Evolutionary conservation across 2,329 filamentous ascomycete species (phyloP).

Genomic region (Ploettnerulaceae sp.): DNA sequence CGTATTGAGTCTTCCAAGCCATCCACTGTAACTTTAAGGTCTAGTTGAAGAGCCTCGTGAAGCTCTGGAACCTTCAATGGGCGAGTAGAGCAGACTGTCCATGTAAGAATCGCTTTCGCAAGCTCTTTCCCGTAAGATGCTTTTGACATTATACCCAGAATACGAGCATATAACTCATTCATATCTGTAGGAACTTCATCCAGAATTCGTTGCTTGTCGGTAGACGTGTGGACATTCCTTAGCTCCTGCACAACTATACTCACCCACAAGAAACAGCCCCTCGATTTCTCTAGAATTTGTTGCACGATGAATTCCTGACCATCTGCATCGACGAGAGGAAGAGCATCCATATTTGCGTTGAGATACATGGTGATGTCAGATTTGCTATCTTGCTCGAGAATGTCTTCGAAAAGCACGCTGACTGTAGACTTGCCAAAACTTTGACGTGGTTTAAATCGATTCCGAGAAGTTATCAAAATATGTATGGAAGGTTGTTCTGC

Average conservation of each 20-base stretch:
- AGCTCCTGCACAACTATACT: slow-evolving; percentile 33
- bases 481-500: slow-evolving; percentile 12
- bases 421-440: slow-evolving; percentile 14
- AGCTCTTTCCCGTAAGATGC: slow-evolving; percentile 28
- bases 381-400: slow-evolving; percentile 24
- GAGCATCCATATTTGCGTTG: slow-evolving; percentile 19
- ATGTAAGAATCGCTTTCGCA: slow-evolving; percentile 29
- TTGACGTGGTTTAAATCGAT: slow-evolving; percentile 10
- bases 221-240: slow-evolving; percentile 22
- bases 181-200: slow-evolving; percentile 29
- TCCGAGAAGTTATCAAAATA: slow-evolving; percentile 25
- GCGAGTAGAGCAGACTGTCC: slow-evolving; percentile 27
- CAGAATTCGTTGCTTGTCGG: slow-evolving; percentile 31
- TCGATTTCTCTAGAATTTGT: slow-evolving; percentile 35
- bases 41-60: slow-evolving; percentile 29
- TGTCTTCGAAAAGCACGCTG: slow-evolving; percentile 12
- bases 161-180: slow-evolving; percentile 32
- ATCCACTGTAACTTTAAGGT: slow-evolving; percentile 26
- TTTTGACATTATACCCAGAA: slow-evolving; percentile 11
- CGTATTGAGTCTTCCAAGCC: slow-evolving; percentile 25
- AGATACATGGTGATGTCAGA: slow-evolving; percentile 23
- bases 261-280: slow-evolving; percentile 35
- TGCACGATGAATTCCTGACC: slow-evolving; percentile 26
- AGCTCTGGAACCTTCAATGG: slow-evolving; percentile 29
- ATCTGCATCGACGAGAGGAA: slow-evolving; percentile 19